These are phyloP conservation scores for Solanum gandarillasii DNA, from an alignment of 257 asterid genomes.

Conservation along the genomic window DNA sequence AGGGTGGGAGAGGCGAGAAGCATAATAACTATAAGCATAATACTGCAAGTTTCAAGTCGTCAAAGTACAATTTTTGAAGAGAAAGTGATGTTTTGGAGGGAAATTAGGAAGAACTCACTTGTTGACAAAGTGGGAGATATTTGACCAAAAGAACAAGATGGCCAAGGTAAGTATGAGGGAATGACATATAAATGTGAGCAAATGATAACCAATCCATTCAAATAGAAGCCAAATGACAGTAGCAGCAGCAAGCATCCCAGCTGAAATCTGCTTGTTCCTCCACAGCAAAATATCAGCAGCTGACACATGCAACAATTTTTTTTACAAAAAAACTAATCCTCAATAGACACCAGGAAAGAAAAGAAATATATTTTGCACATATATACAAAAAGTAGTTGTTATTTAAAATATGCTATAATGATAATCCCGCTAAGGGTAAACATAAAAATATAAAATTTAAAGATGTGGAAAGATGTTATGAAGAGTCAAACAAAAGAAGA, in stretches of 20 bases:
- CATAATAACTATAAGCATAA: neutral
- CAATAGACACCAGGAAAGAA: neutral
- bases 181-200: slow-evolving; percentile 78
- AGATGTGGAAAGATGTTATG: neutral
- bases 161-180: slow-evolving; percentile 72
- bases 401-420: neutral
- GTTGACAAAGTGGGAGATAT: slow-evolving; percentile 67
- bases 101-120: slow-evolving; percentile 24
- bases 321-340: neutral
- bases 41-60: neutral
- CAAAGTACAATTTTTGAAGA: too few species aligned
- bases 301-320: slow-evolving; percentile 10
- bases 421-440: neutral
- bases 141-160: slow-evolving; percentile 72
- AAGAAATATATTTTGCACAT: neutral
- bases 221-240: slow-evolving; percentile 95
- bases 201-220: slow-evolving; percentile 78
- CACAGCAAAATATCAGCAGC: slow-evolving; percentile 92
- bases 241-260: slow-evolving; percentile 56
- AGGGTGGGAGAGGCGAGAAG: neutral
- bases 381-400: neutral
- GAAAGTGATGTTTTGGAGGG: too few species aligned
- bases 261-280: slow-evolving; percentile 93
- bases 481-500: neutral
- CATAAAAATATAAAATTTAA: neutral